Evolutionary conservation across 2,329 filamentous ascomycete species (phyloP), one percentile per base, ranked within the genome.

Genomic region (Xylaria sp.): DNA sequence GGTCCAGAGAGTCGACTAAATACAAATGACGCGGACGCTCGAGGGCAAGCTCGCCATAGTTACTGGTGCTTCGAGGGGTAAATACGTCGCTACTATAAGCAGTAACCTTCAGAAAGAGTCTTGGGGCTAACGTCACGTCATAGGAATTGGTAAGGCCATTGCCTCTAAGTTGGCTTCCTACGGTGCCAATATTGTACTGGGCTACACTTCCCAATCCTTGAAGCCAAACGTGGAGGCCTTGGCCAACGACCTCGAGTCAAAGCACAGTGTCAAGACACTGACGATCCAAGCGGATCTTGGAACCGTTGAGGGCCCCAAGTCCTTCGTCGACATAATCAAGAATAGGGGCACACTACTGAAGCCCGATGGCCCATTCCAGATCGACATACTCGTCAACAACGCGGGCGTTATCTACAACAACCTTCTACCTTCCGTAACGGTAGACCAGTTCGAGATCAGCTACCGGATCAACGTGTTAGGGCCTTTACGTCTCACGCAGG

Each of bases 301-400:
- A 71, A 85, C 86, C 1, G 83, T 88, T 39, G 84, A 84, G 6
- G 89, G 89, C 1, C 88, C 90, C 1, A 82, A 84, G 5, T 81
- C 86, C 50, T 84, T 93, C 60, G 79, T 94, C 72, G 80, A 82
- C 27, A 84, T 85, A 0, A 85, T 88, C 7, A 60, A 4, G 85
- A 87, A 73, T 83, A 88, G 71, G 83, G 89, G 75, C 90, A 92
- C 80, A 77, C 71, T 72, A 2, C 34, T 39, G 7, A 68, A 65
- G 47, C 65, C 85, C 8, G 66, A 75, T 57, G 74, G 72, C 5
- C 77, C 67, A 82, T 88, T 93, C 77, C 88, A 90, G 75, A 86
- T 97, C 75, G 93, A 97, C 81, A 93, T 97, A 69, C 83, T 97
- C 61, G 83, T 97, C 83, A 97, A 97, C 86, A 97, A 97, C 79